Percentiles rank a stretch among this genome's conserved stretches.
Evolutionary conservation across 225 moss, liverwort and hornwort genomes (phyloP).

Genomic region (Marchantia paleacea): DNA sequence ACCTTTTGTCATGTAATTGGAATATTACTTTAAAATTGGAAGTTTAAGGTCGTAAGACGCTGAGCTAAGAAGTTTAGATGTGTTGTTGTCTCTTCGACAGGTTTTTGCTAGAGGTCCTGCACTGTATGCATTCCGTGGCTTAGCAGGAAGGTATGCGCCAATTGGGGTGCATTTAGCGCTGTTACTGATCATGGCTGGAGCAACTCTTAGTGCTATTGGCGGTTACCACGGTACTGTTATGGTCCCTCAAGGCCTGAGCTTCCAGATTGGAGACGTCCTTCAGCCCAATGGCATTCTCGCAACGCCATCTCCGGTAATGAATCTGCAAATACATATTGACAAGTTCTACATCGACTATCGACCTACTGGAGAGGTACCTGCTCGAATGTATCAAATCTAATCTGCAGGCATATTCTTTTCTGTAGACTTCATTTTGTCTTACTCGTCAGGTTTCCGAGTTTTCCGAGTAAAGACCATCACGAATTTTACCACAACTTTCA

Average conservation of each 20-base stretch:
- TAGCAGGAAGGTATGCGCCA: constrained; percentile 88
- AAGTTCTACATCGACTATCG: constrained; percentile 89
- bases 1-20: not conserved
- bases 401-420: no score
- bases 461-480: no score
- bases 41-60: not conserved
- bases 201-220: constrained; percentile 66
- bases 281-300: constrained; percentile 58
- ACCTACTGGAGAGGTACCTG: constrained; percentile 59
- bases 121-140: constrained; percentile 85
- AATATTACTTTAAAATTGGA: not conserved
- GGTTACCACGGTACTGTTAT: constrained; percentile 75
- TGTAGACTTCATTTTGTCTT: no score
- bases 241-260: constrained; percentile 82
- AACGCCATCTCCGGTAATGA: constrained; percentile 47
- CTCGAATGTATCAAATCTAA: not conserved
- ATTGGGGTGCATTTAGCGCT: constrained; percentile 90
- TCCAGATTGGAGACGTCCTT: constrained; percentile 66
- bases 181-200: constrained; percentile 81
- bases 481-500: no score
- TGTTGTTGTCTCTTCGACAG: constrained; percentile 12
- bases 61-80: not conserved
- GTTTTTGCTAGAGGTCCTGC: constrained; percentile 70
- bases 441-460: no score
- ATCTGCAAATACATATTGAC: constrained; percentile 68